Evolutionary conservation across 305 asterid genomes (phyloP).

Genomic region (Rubia tinctorum): DNA sequence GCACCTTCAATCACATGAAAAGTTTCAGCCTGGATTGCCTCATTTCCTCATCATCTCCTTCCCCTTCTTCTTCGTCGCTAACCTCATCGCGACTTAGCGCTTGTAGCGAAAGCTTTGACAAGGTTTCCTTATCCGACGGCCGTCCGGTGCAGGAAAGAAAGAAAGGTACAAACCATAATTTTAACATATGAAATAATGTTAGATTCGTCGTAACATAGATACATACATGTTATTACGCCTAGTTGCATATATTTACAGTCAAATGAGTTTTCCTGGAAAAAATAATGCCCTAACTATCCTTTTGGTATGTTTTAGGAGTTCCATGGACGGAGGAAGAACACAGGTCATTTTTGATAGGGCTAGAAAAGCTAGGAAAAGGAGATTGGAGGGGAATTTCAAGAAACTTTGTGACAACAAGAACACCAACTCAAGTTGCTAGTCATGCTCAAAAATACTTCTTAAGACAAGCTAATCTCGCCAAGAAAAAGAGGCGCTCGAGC

Average conservation of each 20-base stretch:
- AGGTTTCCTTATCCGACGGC: conserved; percentile 38
- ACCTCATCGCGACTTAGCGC: conserved; percentile 30
- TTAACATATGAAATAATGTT: no score
- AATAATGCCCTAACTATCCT: background rate
- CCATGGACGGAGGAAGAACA: conserved; percentile 89
- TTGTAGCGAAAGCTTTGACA: conserved; percentile 29
- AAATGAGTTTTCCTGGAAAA: no score
- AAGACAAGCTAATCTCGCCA: conserved; percentile 40
- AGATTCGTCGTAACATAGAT: no score
- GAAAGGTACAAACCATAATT: conserved; percentile 41
- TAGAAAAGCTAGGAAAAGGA: conserved; percentile 67
- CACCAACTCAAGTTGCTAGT: conserved; percentile 84
- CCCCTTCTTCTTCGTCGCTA: conserved; percentile 31
- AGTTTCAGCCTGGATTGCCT: conserved; percentile 66
- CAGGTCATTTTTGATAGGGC: conserved; percentile 51
- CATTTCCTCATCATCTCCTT: conserved; percentile 35
- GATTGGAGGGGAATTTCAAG: conserved; percentile 87
- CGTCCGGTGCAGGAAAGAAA: conserved; percentile 40
- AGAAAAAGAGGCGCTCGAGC: conserved; percentile 63
- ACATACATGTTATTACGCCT: no score
- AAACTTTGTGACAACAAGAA: conserved; percentile 57
- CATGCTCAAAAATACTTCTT: conserved; percentile 82
- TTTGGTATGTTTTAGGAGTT: conserved; percentile 35
- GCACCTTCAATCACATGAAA: conserved; percentile 31
- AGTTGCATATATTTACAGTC: no score